Evolutionary conservation across 2,329 filamentous ascomycete genomes (phyloP).

Genomic region (Ophiostoma perfectum): DNA sequence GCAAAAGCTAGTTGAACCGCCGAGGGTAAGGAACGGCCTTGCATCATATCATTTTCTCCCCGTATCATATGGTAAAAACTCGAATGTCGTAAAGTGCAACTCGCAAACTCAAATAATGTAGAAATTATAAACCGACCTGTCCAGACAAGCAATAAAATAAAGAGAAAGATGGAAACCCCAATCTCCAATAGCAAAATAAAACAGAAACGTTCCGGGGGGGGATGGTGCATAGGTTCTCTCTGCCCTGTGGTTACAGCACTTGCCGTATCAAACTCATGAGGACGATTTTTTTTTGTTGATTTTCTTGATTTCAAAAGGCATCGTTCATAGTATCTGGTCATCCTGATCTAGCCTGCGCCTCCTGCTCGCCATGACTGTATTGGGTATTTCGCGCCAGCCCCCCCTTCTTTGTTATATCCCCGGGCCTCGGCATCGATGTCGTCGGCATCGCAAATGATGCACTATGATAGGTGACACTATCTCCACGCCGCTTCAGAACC

Average conservation of each 20-base stretch:
- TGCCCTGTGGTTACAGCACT: conserved; percentile 4
- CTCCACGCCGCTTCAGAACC: background rate
- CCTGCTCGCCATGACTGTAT: conserved; percentile 6
- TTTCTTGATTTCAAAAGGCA: conserved; percentile 1
- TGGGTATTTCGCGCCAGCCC: conserved; percentile 20
- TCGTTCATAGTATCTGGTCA: background rate
- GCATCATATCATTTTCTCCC: background rate
- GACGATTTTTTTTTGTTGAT: background rate
- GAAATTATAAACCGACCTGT: background rate
- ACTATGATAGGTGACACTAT: background rate
- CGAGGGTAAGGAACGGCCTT: background rate
- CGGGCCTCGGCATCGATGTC: background rate
- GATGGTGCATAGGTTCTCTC: background rate
- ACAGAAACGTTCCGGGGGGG: background rate
- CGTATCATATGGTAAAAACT: background rate
- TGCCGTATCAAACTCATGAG: background rate
- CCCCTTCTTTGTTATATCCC: background rate
- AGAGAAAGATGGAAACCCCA: background rate
- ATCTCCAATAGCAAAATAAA: background rate
- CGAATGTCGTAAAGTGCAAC: background rate
- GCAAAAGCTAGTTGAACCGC: background rate
- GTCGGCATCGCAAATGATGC: background rate
- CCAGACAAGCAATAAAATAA: background rate
- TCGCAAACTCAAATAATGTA: background rate
- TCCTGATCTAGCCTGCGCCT: conserved; percentile 1